Conservation (phyloP, 1,284 basidiomycete species). For the Neolentinus lepideus region DNA sequence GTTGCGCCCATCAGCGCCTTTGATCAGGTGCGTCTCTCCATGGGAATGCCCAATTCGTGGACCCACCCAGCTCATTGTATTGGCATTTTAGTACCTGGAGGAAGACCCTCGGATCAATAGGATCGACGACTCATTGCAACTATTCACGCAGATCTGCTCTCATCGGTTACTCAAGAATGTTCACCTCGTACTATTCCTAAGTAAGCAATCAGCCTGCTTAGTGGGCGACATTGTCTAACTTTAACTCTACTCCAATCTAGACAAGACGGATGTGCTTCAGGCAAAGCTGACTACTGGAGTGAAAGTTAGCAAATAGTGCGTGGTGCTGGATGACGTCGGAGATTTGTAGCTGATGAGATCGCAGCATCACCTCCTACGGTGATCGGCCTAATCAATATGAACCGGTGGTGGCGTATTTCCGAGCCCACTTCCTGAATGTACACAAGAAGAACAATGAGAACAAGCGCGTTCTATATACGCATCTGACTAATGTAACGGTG, state of each 20-base stretch:
- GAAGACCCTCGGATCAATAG: conserved; percentile 77
- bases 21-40: conserved; percentile 52
- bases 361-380: conserved; percentile 75
- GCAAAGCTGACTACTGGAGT: conserved; percentile 61
- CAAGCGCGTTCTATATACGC: conserved; percentile 69
- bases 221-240: not conserved
- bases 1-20: conserved; percentile 83
- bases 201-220: conserved; percentile 31
- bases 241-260: conserved; percentile 25
- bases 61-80: not conserved
- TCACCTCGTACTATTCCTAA: conserved; percentile 73
- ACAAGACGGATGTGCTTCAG: conserved; percentile 71
- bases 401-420: conserved; percentile 74
- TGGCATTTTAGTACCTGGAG: conserved; percentile 56
- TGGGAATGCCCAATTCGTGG: too few relatives aligned
- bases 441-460: conserved; percentile 74
- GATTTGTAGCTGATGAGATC: not conserved
- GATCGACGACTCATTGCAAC: conserved; percentile 77
- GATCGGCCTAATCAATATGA: conserved; percentile 75
- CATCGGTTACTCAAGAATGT: conserved; percentile 70
- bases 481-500: conserved; percentile 75
- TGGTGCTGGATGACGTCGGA: not conserved
- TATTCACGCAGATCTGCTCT: conserved; percentile 80
- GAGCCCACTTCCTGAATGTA: conserved; percentile 76
- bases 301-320: conserved; percentile 71